Evolutionary conservation across 495 filamentous ascomycete genomes (phyloP).

Genomic region (Hypoxylon cercidicola): DNA sequence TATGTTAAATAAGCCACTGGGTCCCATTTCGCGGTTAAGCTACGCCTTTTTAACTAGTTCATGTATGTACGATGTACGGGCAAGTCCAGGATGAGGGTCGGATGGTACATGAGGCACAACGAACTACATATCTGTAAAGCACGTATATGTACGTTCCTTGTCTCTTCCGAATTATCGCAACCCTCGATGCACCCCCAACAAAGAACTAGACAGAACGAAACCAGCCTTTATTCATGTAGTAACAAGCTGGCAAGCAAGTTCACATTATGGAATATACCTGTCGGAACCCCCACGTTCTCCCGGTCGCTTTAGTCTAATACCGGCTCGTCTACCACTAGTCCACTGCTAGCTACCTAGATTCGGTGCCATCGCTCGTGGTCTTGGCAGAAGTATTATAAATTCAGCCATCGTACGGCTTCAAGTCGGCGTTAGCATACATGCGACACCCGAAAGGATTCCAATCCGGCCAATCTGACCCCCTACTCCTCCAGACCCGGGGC

Average conservation of each 20-base stretch:
- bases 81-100: too few relatives aligned
- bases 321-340: background rate
- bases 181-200: too few relatives aligned
- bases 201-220: too few relatives aligned
- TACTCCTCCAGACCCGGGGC: background rate
- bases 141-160: background rate
- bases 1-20: background rate
- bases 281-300: slow-evolving; percentile 24
- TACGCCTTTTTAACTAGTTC: too few relatives aligned
- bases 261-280: slow-evolving; percentile 2
- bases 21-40: too few relatives aligned
- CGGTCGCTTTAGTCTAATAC: background rate
- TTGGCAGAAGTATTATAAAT: slow-evolving; percentile 26
- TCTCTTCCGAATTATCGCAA: slow-evolving; percentile 10
- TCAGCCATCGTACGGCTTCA: slow-evolving; percentile 16
- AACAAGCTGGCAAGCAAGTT: slow-evolving; percentile 3
- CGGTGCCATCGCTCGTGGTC: background rate
- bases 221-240: too few relatives aligned
- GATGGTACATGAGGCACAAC: too few relatives aligned
- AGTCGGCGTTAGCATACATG: slow-evolving; percentile 8
- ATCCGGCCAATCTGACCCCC: background rate
- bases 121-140: background rate
- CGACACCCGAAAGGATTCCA: slow-evolving; percentile 20
- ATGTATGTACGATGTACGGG: too few relatives aligned
- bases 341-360: slow-evolving; percentile 8